Evolutionary conservation across 2,329 filamentous ascomycete species (phyloP).

Genomic region (Clonostachys solani): DNA sequence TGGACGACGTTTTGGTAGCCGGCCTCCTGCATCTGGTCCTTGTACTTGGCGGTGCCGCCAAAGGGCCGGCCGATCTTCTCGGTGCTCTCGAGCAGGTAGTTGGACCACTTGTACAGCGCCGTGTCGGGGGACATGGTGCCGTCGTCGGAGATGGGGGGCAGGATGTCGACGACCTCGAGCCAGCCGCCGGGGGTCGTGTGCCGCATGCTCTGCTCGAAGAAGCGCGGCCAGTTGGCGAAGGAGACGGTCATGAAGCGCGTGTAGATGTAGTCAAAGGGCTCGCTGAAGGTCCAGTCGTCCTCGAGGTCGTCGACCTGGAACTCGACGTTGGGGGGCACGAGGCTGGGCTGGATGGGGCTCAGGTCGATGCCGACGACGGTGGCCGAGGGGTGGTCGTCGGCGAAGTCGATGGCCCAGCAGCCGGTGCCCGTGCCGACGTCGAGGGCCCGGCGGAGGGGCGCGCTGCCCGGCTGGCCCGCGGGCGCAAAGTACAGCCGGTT

Average conservation of each 20-base stretch:
- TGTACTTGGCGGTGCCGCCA: constrained; percentile 1
- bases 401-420: constrained; percentile 15
- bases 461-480: constrained; percentile 7
- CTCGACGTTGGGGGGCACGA: constrained; percentile 37
- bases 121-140: constrained; percentile 7
- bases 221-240: constrained; percentile 15
- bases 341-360: constrained; percentile 23
- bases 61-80: constrained; percentile 11
- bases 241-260: constrained; percentile 20
- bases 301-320: constrained; percentile 36
- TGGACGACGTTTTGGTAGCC: constrained; percentile 11
- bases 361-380: constrained; percentile 23
- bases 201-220: constrained; percentile 12
- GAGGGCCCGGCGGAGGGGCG: constrained; percentile 14
- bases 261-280: constrained; percentile 28
- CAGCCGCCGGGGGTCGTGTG: constrained; percentile 48
- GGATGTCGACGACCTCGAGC: constrained; percentile 51
- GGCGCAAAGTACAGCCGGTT: constrained; percentile 21
- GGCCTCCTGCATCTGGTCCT: constrained; percentile 7
- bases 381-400: constrained; percentile 10
- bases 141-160: constrained; percentile 15
- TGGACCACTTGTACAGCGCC: constrained; percentile 10
- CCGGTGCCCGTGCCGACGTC: constrained; percentile 24
- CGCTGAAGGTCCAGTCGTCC: constrained; percentile 22
- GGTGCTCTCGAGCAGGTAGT: constrained; percentile 12